Evolutionary conservation across 257 asterid genomes (phyloP).

Genomic region (Oldenlandia corymbosa): DNA sequence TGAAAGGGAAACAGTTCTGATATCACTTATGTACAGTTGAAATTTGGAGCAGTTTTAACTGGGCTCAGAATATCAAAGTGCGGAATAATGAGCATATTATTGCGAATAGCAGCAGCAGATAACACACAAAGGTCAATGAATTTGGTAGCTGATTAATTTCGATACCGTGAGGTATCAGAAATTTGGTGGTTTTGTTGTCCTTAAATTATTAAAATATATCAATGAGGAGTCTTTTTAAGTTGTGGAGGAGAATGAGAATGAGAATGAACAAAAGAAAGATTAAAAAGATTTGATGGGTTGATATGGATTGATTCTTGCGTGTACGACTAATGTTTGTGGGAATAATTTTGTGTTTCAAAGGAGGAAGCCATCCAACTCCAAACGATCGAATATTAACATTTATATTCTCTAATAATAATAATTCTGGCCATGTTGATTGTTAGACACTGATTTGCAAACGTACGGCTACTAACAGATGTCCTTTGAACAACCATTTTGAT

Average conservation of each 20-base stretch:
- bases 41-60: no score
- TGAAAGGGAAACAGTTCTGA: no score
- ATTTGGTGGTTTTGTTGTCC: background rate
- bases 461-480: background rate
- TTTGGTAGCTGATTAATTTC: constrained; percentile 1
- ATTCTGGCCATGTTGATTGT: no score
- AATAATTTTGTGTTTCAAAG: background rate
- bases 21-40: no score
- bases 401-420: no score
- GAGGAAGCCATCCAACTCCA: no score
- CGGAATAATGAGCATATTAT: background rate
- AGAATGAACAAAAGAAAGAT: background rate
- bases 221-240: background rate
- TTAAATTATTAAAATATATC: background rate
- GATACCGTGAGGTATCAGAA: no score
- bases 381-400: no score
- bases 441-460: constrained; percentile 5
- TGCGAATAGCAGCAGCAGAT: background rate
- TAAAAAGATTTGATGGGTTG: constrained; percentile 4
- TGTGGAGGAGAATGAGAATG: constrained; percentile 5
- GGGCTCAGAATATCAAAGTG: no score
- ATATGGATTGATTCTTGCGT: constrained; percentile 14
- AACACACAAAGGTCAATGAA: background rate
- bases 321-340: constrained; percentile 16
- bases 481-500: background rate